These are phyloP conservation scores for Suillus cothurnatus DNA, from an alignment of 768 basidiomycete genomes.

Conservation along the genomic window DNA sequence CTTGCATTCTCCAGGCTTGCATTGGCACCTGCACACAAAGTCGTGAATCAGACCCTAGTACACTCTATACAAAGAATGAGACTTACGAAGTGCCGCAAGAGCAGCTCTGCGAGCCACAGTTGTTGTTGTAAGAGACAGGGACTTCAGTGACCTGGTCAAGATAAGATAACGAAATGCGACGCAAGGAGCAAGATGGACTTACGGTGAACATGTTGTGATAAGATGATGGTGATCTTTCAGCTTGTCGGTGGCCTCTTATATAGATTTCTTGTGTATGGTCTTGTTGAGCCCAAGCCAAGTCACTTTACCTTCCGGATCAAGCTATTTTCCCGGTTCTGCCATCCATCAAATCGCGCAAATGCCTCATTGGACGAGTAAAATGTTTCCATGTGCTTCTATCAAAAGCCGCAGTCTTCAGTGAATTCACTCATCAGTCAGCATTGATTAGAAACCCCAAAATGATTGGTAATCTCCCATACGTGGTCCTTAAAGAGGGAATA, in stretches of 20 bases:
- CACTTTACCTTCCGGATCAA: neutral
- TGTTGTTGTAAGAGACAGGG: neutral
- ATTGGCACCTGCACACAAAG: neutral
- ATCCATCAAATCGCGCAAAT: neutral
- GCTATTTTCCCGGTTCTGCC: neutral
- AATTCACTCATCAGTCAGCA: too few relatives aligned
- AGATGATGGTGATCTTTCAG: neutral
- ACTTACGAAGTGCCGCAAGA: neutral
- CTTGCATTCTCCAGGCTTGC: conserved; percentile 2
- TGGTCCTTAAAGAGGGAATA: neutral
- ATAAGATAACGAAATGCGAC: neutral
- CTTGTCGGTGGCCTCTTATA: neutral
- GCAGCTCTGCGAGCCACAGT: neutral
- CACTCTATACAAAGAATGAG: neutral
- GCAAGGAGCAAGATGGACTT: neutral
- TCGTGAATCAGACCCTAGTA: neutral
- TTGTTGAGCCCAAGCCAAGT: neutral
- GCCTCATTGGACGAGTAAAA: neutral
- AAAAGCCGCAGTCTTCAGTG: neutral
- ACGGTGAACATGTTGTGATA: neutral
- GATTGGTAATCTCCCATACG: neutral
- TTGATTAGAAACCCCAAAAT: too few relatives aligned
- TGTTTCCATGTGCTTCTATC: neutral
- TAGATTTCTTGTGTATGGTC: neutral
- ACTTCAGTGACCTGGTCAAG: neutral